Evolutionary conservation across 345 rosid genomes (phyloP), one percentile per base, ranked within the genome.

Genomic region (Ceriops decandra): DNA sequence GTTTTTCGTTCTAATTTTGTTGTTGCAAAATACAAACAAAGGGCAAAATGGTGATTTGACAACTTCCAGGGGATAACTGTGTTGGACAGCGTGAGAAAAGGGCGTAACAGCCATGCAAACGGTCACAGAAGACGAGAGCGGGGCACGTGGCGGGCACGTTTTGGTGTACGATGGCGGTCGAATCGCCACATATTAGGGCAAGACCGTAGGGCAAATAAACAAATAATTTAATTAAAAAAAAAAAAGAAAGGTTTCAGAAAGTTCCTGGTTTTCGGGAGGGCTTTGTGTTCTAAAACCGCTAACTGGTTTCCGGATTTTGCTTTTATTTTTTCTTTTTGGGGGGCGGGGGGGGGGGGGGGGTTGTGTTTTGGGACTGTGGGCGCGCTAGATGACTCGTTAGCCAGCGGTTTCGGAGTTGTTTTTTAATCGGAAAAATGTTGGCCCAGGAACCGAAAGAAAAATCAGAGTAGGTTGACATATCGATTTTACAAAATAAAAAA

Each of bases 261-360:
- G 74, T 81, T 88, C 93, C 93, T 71, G 88, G 87, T 88, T 84
- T 88, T 80, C 86, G 79, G 92, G 92, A 87, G 73, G 76, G 60
- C n/a, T 10, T 9, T 2, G 81, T 15, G 73, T 22, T 58, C 51
- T 17, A 74, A 35, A 81, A 79, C 85, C 66, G 52, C 72, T 16
- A 56, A 52, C 86, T 28, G 80, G 88, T 85, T 85, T 82, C 83
- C 70, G 84, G 81, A 42, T 42, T 42, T 42, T 42, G 1, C 17
- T 13, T 42, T 42, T 42, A 3, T 31, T 31, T 4, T 31, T 31
- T 69, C 77, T 74, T 32, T 19, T n/a, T n/a, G n/a, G n/a, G n/a
- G n/a, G n/a, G n/a, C n/a, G n/a, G n/a, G n/a, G n/a, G n/a, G n/a
- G 11, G 32, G 16, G 71, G 52, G 8, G 36, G n/a, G 4, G 6